A percentile compares a stretch with the other conserved stretches of the same genome.
Conservation (phyloP, 805 yeast genomes). For the Candida sithepensis region DNA sequence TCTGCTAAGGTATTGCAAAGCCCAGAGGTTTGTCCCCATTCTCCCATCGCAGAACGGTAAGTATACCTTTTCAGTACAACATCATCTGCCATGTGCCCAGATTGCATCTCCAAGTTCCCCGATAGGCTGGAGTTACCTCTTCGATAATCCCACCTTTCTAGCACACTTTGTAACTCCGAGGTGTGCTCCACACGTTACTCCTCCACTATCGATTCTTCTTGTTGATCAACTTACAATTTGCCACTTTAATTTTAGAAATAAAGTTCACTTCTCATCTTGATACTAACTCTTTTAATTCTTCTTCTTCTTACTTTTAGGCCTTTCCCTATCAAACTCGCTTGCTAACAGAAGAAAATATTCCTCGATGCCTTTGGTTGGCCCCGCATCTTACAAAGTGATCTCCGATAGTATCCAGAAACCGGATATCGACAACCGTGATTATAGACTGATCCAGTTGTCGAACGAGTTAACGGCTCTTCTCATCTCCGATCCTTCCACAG, state of each 20-base stretch:
- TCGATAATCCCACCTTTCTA: neutral
- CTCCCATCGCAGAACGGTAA: neutral
- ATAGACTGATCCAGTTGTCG: conserved; percentile 57
- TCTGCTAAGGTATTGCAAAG: neutral
- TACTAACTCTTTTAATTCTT: neutral
- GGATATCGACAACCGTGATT: conserved; percentile 67
- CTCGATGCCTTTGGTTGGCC: neutral
- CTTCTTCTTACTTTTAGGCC: neutral
- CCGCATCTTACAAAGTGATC: conserved; percentile 10
- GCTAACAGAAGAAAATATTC: neutral
- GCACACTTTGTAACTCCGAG: neutral
- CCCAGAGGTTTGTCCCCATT: neutral
- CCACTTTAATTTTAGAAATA: no score
- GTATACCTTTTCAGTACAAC: neutral
- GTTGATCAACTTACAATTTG: no score
- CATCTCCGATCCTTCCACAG: conserved; percentile 66
- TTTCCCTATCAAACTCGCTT: neutral
- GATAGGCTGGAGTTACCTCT: neutral
- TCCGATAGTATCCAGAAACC: conserved; percentile 37
- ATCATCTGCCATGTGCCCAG: no score
- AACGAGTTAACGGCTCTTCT: conserved; percentile 59
- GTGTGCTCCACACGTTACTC: no score
- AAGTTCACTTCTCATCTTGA: no score
- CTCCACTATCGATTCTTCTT: no score
- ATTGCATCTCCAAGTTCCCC: neutral